These are phyloP conservation scores for Xylaria sp. DNA, from an alignment of 2,329 filamentous ascomycete species.

Conservation along the genomic window DNA sequence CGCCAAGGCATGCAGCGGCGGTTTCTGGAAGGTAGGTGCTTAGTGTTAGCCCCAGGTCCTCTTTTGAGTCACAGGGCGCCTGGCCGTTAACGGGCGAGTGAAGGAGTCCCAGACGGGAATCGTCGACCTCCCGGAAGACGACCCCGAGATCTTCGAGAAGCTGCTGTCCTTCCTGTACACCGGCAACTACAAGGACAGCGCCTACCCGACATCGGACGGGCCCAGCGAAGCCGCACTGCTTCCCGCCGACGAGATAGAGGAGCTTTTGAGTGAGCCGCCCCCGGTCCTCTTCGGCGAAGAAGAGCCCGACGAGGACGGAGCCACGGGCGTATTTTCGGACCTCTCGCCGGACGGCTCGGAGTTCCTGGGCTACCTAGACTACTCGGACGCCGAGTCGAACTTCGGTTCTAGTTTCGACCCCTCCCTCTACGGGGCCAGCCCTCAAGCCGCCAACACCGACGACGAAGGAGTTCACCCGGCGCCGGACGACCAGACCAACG, in stretches of 20 bases:
- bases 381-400: constrained; percentile 8
- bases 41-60: no score
- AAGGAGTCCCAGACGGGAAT: constrained; percentile 6
- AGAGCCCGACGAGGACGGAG: background rate
- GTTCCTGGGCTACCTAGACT: no score
- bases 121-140: constrained; percentile 14
- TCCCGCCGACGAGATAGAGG: constrained; percentile 2
- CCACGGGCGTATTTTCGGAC: constrained; percentile 1
- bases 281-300: constrained; percentile 1
- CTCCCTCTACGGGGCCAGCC: constrained; percentile 23
- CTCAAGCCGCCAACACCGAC: constrained; percentile 8
- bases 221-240: constrained; percentile 5
- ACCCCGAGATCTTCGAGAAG: constrained; percentile 5
- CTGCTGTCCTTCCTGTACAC: constrained; percentile 8
- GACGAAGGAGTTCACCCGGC: constrained; percentile 20
- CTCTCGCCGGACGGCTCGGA: no score
- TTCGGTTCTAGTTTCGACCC: constrained; percentile 5
- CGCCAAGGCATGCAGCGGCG: constrained; percentile 1
- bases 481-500: constrained; percentile 16
- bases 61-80: no score
- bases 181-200: background rate
- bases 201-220: background rate
- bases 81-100: no score
- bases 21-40: no score
- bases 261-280: background rate